Evolutionary conservation across 305 asterid genomes (phyloP), one percentile per base, ranked within the genome.

Genomic region (Withania somnifera): DNA sequence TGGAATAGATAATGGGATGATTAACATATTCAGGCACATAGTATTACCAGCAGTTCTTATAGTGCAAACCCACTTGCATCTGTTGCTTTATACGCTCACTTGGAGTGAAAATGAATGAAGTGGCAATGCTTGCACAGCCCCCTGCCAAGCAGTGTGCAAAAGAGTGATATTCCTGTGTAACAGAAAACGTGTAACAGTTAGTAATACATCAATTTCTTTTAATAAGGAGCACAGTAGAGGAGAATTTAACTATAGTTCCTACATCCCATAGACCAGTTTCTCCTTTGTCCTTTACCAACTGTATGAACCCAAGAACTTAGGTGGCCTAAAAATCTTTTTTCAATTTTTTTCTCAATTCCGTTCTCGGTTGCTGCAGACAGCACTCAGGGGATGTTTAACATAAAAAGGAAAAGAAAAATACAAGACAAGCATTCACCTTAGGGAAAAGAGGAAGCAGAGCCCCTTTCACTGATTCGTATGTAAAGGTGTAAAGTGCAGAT

Each of bases 61-160:
- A 87, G 67, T 87, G 90, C 0, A 86, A 89, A 60, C 85, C 84
- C 78, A 89, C 85, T 87, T 89, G 91, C 89, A 89, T 85, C 85
- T 89, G 91, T 82, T 86, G 89, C 87, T 96, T 96, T 84, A 96
- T 88, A 42, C 91, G 89, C 86, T 96, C 99, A 57, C 98, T 96
- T 51, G 99, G 99, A 80, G 98, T 96, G 87, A 91, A 94, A 87
- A 96, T 86, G 87, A 96, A 92, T 81, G 98, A 96, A 17, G 99
- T 96, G 75, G 99, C 98, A 87, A 96, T 73, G 87, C 99, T 96
- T 81, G 98, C 98, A 85, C 90, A 89, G 45, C 98, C 99, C 69
- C 99, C 98, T 60, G 98, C 97, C 75, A 88, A 80, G 90, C 98
- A 96, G 88, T 93, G 98, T 81, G 91, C 98, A 87, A 92, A 84